Percentiles rank a stretch among this genome's conserved stretches.
phyloP scores from a whole-genome alignment of 768 basidiomycete genomes.

The Mycena pura region DNA sequence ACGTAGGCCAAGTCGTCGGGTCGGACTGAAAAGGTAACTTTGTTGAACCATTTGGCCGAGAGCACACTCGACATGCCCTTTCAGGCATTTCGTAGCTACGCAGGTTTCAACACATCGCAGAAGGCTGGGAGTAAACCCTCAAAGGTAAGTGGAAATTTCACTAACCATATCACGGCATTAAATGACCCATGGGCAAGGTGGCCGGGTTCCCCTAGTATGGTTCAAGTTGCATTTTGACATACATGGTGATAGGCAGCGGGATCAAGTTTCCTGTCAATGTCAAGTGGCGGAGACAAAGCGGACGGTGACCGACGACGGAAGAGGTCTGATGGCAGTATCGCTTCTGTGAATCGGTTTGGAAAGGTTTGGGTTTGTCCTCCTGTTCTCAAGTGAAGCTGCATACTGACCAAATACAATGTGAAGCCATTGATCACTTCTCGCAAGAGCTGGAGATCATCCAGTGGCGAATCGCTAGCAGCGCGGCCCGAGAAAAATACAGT shows the following conservation, averaged over 20 bases:
- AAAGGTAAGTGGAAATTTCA: constrained; percentile 2
- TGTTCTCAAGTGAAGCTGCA: not conserved
- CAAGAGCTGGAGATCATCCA: constrained; percentile 9
- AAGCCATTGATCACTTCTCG: constrained; percentile 15
- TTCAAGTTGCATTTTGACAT: constrained; percentile 7
- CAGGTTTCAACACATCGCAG: not conserved
- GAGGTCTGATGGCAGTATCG: constrained; percentile 8
- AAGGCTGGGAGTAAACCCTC: not conserved
- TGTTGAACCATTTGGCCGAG: not conserved
- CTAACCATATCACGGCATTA: constrained; percentile 9
- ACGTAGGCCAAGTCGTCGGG: not conserved
- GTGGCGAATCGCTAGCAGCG: not conserved
- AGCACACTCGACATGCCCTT: not conserved
- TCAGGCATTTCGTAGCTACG: not conserved
- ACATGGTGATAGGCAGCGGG: not conserved
- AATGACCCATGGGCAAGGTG: constrained; percentile 7
- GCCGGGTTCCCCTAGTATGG: constrained; percentile 6
- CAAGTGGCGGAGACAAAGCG: not conserved
- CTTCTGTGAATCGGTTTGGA: constrained; percentile 24
- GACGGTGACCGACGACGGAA: not conserved
- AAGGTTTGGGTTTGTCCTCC: constrained; percentile 23
- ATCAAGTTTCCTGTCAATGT: constrained; percentile 8
- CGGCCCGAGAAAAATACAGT: constrained; percentile 8
- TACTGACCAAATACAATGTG: not conserved
- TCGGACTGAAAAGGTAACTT: constrained; percentile 3